Evolutionary conservation across 2,329 filamentous ascomycete genomes (phyloP).

Genomic region (Alternaria burnsii): DNA sequence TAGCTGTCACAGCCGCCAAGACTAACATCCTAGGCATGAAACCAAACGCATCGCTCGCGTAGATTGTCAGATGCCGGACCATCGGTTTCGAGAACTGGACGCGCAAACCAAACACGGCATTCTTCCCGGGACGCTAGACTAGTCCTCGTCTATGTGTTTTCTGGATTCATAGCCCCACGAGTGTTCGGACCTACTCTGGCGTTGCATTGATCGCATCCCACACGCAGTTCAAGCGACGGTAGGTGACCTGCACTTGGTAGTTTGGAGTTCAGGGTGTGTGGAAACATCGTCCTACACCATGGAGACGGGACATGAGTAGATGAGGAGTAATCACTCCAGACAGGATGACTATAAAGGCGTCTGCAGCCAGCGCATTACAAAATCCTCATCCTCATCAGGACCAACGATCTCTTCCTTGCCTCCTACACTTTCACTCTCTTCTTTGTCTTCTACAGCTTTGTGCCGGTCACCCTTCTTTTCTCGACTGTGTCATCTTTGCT

Average conservation of each 20-base stretch:
- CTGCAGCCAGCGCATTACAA: not conserved
- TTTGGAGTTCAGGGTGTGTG: conserved; percentile 17
- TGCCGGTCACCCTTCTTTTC: conserved; percentile 15
- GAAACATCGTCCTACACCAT: not conserved
- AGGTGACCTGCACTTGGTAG: conserved; percentile 8
- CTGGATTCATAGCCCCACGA: not conserved
- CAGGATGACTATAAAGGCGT: conserved; percentile 21
- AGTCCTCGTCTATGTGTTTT: not conserved
- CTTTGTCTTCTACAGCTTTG: conserved; percentile 13
- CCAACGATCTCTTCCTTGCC: conserved; percentile 12
- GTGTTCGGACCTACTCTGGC: not conserved
- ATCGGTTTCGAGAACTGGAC: conserved; percentile 1
- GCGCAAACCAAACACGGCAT: not conserved
- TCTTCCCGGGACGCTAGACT: not conserved
- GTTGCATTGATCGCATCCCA: not conserved
- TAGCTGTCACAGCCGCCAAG: conserved; percentile 5
- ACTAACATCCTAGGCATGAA: conserved; percentile 2
- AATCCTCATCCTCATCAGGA: conserved; percentile 17
- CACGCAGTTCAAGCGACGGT: not conserved
- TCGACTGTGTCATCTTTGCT: conserved; percentile 29
- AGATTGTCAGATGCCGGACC: conserved; percentile 1
- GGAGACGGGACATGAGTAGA: not conserved
- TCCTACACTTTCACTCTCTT: conserved; percentile 18
- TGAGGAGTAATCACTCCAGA: not conserved
- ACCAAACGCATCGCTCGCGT: conserved; percentile 2